Evolutionary conservation across 1,139 yeast species (phyloP), one percentile per base, ranked within the genome.

Genomic region (Candida smagusa): DNA sequence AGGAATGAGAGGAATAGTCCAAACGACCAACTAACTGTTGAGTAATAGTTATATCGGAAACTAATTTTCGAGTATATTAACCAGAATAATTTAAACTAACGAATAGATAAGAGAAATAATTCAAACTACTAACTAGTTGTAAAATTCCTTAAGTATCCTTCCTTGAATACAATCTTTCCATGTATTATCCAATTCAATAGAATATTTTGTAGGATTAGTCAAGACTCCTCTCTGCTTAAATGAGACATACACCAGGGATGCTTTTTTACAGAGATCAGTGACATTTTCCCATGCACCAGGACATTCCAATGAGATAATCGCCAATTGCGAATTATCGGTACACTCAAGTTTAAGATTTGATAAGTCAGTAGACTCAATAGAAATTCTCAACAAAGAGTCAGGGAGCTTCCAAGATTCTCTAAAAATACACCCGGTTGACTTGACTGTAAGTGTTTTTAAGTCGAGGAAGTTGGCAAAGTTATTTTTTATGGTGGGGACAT

Each of bases 1-100:
- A 4, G 72, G 62, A 7, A 49, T 60, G 56, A 56, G 69, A 41
- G 46, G 54, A 7, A 45, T 54, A 23, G 53, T 54, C 7, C 71
- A 67, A 50, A 65, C 61, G 29, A 60, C 68, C 2, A 67, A 66
- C 41, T 67, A 52, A 30, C 21, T 26, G n/a, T 26, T n/a, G n/a
- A n/a, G n/a, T n/a, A n/a, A n/a, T n/a, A n/a, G n/a, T n/a, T n/a
- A n/a, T n/a, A n/a, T n/a, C n/a, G n/a, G 24, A 30, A 30, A 29
- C 7, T n/a, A n/a, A n/a, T n/a, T n/a, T n/a, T n/a, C n/a, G n/a
- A n/a, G n/a, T n/a, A n/a, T n/a, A n/a, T n/a, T n/a, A n/a, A n/a
- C n/a, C n/a, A n/a, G n/a, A n/a, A n/a, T n/a, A n/a, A n/a, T n/a
- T n/a, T n/a, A n/a, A n/a, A n/a, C n/a, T n/a, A n/a, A n/a, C n/a